Percentiles rank a stretch among this genome's conserved stretches.
Conservation (phyloP, 805 yeast species). For the Metschnikowia kofuensis region DNA sequence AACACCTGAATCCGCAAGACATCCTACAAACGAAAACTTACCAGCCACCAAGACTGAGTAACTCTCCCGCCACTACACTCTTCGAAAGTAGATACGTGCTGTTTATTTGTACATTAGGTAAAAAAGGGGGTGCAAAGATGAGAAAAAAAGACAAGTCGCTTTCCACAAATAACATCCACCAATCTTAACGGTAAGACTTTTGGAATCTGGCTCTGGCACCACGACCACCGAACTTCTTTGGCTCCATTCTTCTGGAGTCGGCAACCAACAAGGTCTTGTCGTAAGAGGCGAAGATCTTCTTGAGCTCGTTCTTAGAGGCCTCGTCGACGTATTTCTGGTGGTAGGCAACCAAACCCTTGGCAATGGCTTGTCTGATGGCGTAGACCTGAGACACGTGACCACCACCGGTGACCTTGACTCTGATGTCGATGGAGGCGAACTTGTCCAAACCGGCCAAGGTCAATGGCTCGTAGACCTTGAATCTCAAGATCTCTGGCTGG, state of each 20-base stretch:
- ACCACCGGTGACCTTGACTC: constrained; percentile 99
- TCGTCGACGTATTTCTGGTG: constrained; percentile 99
- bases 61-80: not conserved
- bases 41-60: not conserved
- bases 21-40: not conserved
- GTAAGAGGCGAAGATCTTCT: constrained; percentile 95
- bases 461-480: constrained; percentile 99
- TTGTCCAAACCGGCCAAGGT: constrained; percentile 98
- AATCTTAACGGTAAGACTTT: constrained; percentile 96
- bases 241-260: constrained; percentile 99
- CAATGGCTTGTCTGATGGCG: constrained; percentile 99
- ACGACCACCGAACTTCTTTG: constrained; percentile 99
- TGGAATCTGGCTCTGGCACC: constrained; percentile 99
- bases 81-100: constrained; percentile 9
- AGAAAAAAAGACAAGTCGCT: constrained; percentile 3
- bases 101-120: constrained; percentile 21
- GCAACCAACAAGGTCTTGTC: constrained; percentile 99
- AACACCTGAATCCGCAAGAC: too few species aligned
- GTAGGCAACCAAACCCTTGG: constrained; percentile 99
- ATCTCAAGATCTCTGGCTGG: constrained; percentile 98
- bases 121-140: constrained; percentile 16
- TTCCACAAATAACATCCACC: constrained; percentile 9
- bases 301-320: constrained; percentile 98
- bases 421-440: constrained; percentile 96
- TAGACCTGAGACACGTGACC: constrained; percentile 99